Base-by-base conservation (phyloP, 768 basidiomycete genomes). In the Mycena pura region DNA sequence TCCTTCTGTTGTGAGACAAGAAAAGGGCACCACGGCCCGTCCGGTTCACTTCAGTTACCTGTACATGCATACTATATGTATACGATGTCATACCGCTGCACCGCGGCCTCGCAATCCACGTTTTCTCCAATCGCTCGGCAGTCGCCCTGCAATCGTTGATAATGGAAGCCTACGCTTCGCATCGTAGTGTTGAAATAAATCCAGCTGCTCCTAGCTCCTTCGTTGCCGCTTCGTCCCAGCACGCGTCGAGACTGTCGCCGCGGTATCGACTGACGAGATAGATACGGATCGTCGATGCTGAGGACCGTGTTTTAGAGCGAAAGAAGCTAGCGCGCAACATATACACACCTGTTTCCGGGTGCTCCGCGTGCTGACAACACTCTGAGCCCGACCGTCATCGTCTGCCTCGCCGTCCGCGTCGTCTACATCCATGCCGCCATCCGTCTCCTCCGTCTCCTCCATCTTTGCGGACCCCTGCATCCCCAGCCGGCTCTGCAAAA, bases 191-290 rank as follows among this genome's bases (percentile, higher is more conserved):
- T n/a, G n/a, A n/a, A 51, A 38, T 56, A 22, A 25, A 57, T 56
- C 44, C 39, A 22, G 17, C 21, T 45, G 56, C 11, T 32, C 41
- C 77, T 62, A 87, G 36, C 70, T 75, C 44, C 85, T 82, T 68
- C 86, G 86, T 67, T 85, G 86, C 51, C 87, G 78, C 70, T 88
- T 89, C 21, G 74, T 83, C 10, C 80, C 82, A 36, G 82, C 76
- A 57, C 85, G 77, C 22, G 82, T 81, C 17, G 83, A 74, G 29
- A 77, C 60, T 15, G 84, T 84, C 32, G 78, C 82, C 27, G 83
- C 78, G 17, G 90, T 90, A 65, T 92, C 91, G 19, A 90, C 86
- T 3, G 90, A 93, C 14, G 91, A 91, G 40, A 86, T 80, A 2
- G 91, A 92, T 77, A 90, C 75, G 3, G 90, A 91, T 28, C 90